phyloP scores from a whole-genome alignment of 1,284 basidiomycete species.

The Agaricales sp. region DNA sequence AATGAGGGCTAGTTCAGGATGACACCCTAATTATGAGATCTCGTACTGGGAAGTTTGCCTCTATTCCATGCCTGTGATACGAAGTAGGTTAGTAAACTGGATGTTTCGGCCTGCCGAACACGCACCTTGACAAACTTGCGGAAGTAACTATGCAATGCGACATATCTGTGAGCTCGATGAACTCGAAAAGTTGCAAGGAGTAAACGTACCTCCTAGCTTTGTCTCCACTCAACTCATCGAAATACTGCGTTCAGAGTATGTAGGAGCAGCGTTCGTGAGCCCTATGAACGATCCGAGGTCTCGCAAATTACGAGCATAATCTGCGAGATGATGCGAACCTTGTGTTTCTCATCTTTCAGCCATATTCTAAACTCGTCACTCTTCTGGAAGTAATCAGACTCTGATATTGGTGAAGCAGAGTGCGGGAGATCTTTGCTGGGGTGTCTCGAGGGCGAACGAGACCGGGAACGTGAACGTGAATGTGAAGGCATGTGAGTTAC shows the following conservation, averaged over 20 bases:
- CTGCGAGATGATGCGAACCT: slow-evolving; percentile 29
- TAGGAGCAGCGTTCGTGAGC: slow-evolving; percentile 3
- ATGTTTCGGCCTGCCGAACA: neutral
- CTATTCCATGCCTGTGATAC: slow-evolving; percentile 57
- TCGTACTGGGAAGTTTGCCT: slow-evolving; percentile 54
- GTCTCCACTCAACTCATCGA: slow-evolving; percentile 67
- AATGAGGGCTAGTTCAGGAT: too few species aligned
- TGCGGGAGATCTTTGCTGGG: slow-evolving; percentile 33
- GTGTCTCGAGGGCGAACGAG: slow-evolving; percentile 35
- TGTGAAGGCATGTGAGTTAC: too few species aligned
- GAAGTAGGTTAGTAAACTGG: slow-evolving; percentile 1
- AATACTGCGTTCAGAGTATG: slow-evolving; percentile 37
- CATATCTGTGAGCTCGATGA: slow-evolving; percentile 15
- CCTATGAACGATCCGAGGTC: slow-evolving; percentile 2
- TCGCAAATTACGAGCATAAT: neutral
- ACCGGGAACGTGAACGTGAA: slow-evolving; percentile 20
- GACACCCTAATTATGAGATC: too few species aligned
- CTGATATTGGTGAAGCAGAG: slow-evolving; percentile 46
- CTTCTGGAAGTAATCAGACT: slow-evolving; percentile 71
- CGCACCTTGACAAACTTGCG: slow-evolving; percentile 72
- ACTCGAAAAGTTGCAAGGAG: slow-evolving; percentile 11
- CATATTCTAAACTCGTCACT: slow-evolving; percentile 68
- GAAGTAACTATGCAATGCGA: slow-evolving; percentile 50
- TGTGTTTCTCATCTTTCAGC: slow-evolving; percentile 70
- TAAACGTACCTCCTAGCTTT: slow-evolving; percentile 54